Base-by-base conservation (phyloP, 1,284 basidiomycete genomes). In the Takashimella tepidaria region DNA sequence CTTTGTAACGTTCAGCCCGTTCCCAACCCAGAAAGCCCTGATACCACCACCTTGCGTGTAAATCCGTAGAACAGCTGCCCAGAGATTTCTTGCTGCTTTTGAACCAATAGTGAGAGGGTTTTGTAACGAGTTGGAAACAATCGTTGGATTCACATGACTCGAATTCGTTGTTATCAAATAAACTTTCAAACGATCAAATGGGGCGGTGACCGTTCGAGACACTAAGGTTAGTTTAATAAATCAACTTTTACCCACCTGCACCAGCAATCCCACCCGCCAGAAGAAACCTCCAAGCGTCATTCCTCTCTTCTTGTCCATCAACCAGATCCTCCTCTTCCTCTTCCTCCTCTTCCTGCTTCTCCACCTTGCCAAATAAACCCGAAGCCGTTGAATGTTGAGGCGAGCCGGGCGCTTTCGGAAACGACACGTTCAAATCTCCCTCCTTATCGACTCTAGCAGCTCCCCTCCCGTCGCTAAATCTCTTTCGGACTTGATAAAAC, bases 141-240 rank as follows among this genome's bases (percentile, higher is more conserved):
- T 37, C 31, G 16, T 16, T 16, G 31, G 31, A 37, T 37, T 37
- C 31, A 16, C 8, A 37, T 37, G 16, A 37, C 31, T 37, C 31
- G 31, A 53, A 27, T 74, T 68, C 81, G 80, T 66, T 81, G 95
- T 98, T 61, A 98, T 98, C 54, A 99, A 82, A 75, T 96, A 98
- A 53, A 99, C 84, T 76, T 97, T 99, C 47, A 99, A 79, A 54
- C 96, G 85, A 76, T 99, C 96, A 63, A 98, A 98, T 0, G 96
- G 96, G 4, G 96, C 96, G 0, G 96, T 99, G 55, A 91, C 92
- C 37, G 92, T 89, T 60, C 96, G 82, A 19, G 93, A 98, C 20
- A 98, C 93, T n/a, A n/a, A n/a, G n/a, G n/a, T n/a, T n/a, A n/a
- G n/a, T n/a, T n/a, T n/a, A n/a, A n/a, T 87, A 73, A 47, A 46